Conservation (phyloP, 352 stramenopile genomes). For the Phytophthora sp. region DNA sequence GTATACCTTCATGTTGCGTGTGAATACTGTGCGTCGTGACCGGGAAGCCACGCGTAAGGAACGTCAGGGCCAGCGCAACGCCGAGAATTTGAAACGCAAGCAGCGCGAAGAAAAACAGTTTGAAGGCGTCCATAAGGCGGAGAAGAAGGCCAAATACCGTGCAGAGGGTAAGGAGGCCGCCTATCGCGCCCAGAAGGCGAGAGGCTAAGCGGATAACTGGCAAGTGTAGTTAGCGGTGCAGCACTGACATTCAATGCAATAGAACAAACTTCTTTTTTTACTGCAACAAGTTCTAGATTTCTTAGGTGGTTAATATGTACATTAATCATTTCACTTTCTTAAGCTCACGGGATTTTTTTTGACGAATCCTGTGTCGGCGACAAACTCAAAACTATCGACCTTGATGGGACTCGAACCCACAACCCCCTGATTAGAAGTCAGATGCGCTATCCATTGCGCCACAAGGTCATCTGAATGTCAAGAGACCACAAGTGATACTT, state of each 20-base stretch:
- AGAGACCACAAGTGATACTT: neutral
- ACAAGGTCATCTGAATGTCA: conserved; percentile 32
- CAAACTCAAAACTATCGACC: conserved; percentile 37
- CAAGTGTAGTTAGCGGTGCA: neutral
- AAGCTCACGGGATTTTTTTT: too few relatives aligned
- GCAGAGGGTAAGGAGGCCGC: conserved; percentile 79
- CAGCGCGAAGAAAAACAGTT: conserved; percentile 92
- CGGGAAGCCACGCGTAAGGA: conserved; percentile 94
- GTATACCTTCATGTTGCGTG: conserved; percentile 96
- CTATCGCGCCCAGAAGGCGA: conserved; percentile 59
- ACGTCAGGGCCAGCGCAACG: conserved; percentile 87
- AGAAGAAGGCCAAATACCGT: conserved; percentile 90
- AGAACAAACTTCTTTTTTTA: conserved; percentile 16
- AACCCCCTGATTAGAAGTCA: conserved; percentile 64
- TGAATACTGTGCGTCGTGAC: conserved; percentile 98
- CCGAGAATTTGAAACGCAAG: conserved; percentile 93
- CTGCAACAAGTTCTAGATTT: neutral
- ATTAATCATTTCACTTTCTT: too few relatives aligned
- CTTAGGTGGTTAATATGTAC: too few relatives aligned
- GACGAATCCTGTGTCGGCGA: neutral
- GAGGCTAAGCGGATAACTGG: conserved; percentile 20
- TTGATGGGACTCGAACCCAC: conserved; percentile 60
- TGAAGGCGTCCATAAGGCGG: conserved; percentile 75
- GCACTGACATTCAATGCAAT: conserved; percentile 17
- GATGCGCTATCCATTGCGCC: conserved; percentile 57